Conservation (phyloP, 129 eudicot species). For the Apium graveolens region DNA sequence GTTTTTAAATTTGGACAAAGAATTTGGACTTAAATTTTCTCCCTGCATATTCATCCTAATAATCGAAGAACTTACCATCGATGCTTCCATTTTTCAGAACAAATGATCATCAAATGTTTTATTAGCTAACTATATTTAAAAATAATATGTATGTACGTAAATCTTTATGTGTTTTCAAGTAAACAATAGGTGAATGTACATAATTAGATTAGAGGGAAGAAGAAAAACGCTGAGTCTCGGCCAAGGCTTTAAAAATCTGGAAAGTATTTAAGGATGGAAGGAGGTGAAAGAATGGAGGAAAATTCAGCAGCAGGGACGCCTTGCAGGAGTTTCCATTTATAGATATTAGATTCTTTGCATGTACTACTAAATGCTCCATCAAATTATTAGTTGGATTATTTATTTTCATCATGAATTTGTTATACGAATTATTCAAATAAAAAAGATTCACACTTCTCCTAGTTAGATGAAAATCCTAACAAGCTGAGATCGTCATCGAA, state of each 20-base stretch:
- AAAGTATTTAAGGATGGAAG: neutral
- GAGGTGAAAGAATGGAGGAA: neutral
- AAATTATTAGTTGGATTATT: no score
- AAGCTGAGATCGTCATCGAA: no score
- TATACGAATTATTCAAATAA: no score
- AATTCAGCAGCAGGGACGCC: no score
- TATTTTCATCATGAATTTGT: no score
- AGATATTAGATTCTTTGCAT: neutral
- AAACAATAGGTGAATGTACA: neutral
- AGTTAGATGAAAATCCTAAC: no score
- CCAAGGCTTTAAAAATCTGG: neutral
- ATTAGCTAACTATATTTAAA: neutral
- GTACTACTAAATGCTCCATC: no score
- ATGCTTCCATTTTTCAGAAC: neutral
- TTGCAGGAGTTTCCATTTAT: neutral
- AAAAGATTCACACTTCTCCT: no score
- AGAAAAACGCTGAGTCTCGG: neutral
- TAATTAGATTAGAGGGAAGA: neutral
- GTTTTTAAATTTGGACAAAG: conserved; percentile 14
- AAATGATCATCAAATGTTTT: neutral
- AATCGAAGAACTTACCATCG: conserved; percentile 1
- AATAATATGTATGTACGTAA: neutral
- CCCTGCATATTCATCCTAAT: neutral
- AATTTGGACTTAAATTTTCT: neutral
- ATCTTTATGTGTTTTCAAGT: neutral